These are phyloP conservation scores for Grammothele lineata DNA, from an alignment of 768 basidiomycete genomes.

Conservation along the genomic window DNA sequence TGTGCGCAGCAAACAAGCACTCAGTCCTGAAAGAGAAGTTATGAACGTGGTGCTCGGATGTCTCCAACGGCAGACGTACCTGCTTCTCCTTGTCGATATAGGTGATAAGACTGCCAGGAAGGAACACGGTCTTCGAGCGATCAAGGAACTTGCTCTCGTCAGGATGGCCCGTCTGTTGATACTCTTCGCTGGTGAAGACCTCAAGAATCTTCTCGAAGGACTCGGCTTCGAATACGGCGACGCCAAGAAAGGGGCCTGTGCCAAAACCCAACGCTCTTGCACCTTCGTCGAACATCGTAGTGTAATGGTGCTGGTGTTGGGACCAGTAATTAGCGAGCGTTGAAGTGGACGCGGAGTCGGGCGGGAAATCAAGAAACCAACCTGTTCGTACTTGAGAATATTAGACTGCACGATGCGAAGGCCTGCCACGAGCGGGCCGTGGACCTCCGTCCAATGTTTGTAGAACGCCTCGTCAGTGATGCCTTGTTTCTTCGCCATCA, in stretches of 20 bases:
- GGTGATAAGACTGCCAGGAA: background rate
- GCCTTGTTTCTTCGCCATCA: slow-evolving; percentile 5
- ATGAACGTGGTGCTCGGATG: no score
- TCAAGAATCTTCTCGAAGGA: slow-evolving; percentile 29
- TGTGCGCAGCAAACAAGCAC: no score
- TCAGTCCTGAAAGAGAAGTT: no score
- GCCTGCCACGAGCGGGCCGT: slow-evolving; percentile 7
- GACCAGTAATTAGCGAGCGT: background rate
- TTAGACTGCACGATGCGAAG: slow-evolving; percentile 12
- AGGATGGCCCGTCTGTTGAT: slow-evolving; percentile 10
- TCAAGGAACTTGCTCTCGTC: slow-evolving; percentile 19
- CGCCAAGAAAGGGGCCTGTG: slow-evolving; percentile 25
- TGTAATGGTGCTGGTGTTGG: slow-evolving; percentile 15
- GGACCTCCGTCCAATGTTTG: slow-evolving; percentile 6
- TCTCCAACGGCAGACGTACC: no score
- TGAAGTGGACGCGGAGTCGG: no score
- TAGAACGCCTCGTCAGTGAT: slow-evolving; percentile 8
- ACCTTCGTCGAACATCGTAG: slow-evolving; percentile 5
- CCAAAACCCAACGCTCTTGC: slow-evolving; percentile 17
- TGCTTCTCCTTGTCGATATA: slow-evolving; percentile 5
- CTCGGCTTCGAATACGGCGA: slow-evolving; percentile 30
- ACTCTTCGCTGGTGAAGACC: slow-evolving; percentile 23
- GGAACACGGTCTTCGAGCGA: slow-evolving; percentile 7
- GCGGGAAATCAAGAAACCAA: background rate
- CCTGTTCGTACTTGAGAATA: slow-evolving; percentile 9